Percentiles rank a stretch among this genome's conserved stretches.
These are phyloP conservation scores for Halophytophthora polymorphica DNA, from an alignment of 352 stramenopile species.

Conservation along the genomic window DNA sequence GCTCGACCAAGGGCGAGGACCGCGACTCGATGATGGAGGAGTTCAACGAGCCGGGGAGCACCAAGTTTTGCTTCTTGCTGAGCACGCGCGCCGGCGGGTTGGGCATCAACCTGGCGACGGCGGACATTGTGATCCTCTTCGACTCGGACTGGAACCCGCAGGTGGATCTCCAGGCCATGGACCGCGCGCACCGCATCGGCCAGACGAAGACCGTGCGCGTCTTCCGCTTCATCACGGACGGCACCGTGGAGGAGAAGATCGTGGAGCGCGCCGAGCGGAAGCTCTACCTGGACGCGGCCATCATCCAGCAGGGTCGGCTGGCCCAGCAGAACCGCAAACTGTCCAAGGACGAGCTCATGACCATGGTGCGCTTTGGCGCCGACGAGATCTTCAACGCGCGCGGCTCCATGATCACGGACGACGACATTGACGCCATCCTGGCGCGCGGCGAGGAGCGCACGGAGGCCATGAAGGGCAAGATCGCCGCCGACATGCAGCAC, in stretches of 20 bases:
- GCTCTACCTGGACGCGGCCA: constrained; percentile 97
- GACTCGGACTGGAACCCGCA: constrained; percentile 99
- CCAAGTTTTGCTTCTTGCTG: constrained; percentile 98
- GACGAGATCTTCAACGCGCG: constrained; percentile 89
- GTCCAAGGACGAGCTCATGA: constrained; percentile 98
- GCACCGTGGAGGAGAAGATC: constrained; percentile 99
- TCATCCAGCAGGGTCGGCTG: constrained; percentile 98
- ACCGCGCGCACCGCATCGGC: constrained; percentile 97
- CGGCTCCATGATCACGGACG: constrained; percentile 89
- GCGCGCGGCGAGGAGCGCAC: constrained; percentile 90
- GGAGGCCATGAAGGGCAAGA: constrained; percentile 85
- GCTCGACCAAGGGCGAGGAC: constrained; percentile 83
- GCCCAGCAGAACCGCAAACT: constrained; percentile 91
- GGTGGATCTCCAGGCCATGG: constrained; percentile 98
- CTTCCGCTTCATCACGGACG: constrained; percentile 98
- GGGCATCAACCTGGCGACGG: constrained; percentile 98
- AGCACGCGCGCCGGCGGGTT: constrained; percentile 95
- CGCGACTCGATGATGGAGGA: constrained; percentile 94
- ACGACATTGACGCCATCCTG: constrained; percentile 92
- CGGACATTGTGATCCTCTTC: constrained; percentile 98
- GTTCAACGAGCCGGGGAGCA: constrained; percentile 96
- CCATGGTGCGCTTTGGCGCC: constrained; percentile 91
- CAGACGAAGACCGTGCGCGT: constrained; percentile 98
- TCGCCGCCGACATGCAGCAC: constrained; percentile 91
- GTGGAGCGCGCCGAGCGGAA: constrained; percentile 97